Percentiles rank a stretch among this genome's conserved stretches.
phyloP scores from a whole-genome alignment of 2,329 filamentous ascomycete genomes.

The Elsinoe batatas region DNA sequence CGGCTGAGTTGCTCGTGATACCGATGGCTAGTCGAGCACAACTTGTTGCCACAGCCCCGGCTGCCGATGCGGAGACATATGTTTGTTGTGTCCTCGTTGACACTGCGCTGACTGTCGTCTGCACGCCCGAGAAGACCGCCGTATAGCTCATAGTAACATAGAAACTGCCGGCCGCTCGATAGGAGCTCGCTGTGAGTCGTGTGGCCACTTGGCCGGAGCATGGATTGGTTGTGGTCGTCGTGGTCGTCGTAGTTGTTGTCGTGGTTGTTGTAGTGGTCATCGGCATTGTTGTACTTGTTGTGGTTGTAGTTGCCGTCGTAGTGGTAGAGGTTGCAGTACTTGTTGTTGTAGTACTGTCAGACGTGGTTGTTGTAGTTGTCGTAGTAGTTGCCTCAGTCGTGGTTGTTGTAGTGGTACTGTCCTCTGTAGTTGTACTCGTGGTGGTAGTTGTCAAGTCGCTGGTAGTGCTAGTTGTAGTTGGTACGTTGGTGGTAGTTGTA shows the following conservation, averaged over 20 bases:
- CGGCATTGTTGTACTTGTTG: neutral
- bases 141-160: neutral
- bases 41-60: neutral
- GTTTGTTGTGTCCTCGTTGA: neutral
- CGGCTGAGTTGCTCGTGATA: neutral
- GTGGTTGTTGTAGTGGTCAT: neutral
- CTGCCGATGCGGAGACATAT: neutral
- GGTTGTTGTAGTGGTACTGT: neutral
- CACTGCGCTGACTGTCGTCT: neutral
- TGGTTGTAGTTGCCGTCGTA: constrained; percentile 3
- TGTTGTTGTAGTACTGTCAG: neutral
- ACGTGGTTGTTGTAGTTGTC: neutral
- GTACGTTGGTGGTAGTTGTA: neutral
- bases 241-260: neutral
- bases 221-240: neutral
- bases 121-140: neutral
- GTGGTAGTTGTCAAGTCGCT: neutral
- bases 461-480: neutral
- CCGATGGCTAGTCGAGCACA: neutral
- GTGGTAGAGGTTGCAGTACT: neutral
- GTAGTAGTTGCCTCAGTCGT: constrained; percentile 3
- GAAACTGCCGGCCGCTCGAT: neutral
- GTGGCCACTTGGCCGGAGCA: neutral
- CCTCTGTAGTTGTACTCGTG: neutral
- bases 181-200: neutral